Evolutionary conservation across 345 rosid species (phyloP), one percentile per base, ranked within the genome.

Genomic region (Balakata baccata): DNA sequence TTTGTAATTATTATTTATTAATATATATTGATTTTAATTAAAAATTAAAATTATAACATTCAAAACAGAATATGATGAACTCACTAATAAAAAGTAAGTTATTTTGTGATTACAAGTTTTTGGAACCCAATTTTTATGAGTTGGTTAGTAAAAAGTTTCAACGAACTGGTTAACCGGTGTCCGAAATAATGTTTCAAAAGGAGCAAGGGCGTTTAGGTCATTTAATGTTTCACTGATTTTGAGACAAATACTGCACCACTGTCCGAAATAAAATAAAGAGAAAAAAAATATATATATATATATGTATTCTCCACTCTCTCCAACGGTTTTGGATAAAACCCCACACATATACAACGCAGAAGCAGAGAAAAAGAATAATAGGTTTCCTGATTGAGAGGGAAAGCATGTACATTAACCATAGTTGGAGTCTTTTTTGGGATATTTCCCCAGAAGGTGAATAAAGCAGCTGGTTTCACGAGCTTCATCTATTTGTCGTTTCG

Each of bases 391-490:
- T 52, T 6, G 50, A 38, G 38, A 62, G 49, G 58, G 34, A 61
- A 38, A 61, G 37, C 51, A 11, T 29, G 47, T 16, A 38, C 7
- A 11, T 16, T 29, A 54, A 51, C 11, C 41, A 52, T 49, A 59
- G 54, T 65, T 45, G 8, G 34, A 11, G 16, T 65, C 69, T 65
- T 65, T 64, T 60, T 29, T 18, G 43, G 39, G 34, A 1, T 8
- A 1, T 64, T 29, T 34, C n/a, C n/a, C n/a, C 18, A n/a, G 29
- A 17, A 45, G n/a, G 18, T 20, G 4, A 58, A 38, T 47, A 14
- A 60, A 60, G 64, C 17, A 11, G 41, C 18, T 70, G 34, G 34
- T 52, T 64, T 70, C 80, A 79, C 82, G 81, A 73, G 84, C 71
- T 81, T 41, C 66, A 51, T 68, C 76, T 68, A 29, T 29, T 2